phyloP scores from a whole-genome alignment of 257 asterid species.

The Primulina eburnea region DNA sequence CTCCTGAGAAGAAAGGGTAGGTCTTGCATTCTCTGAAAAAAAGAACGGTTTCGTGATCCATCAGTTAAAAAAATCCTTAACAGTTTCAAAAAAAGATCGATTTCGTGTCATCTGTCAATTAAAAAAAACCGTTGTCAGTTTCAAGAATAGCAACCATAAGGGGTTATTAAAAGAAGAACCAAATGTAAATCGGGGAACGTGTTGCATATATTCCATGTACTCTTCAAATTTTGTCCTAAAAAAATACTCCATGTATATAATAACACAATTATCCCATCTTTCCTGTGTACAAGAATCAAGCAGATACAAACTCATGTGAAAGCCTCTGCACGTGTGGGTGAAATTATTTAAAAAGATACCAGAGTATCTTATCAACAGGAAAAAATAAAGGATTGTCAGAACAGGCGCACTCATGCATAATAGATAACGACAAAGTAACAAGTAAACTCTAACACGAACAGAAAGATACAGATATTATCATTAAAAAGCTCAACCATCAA shows the following conservation, averaged over 20 bases:
- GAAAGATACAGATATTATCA: slow-evolving; percentile 8
- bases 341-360: not conserved
- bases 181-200: not conserved
- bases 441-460: not conserved
- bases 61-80: not conserved
- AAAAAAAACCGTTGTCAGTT: slow-evolving; percentile 5
- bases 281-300: not conserved
- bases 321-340: not conserved
- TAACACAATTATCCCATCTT: not conserved
- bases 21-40: slow-evolving; percentile 85
- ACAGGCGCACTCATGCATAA: not conserved
- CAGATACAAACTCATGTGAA: not conserved
- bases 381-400: not conserved
- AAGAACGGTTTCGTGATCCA: slow-evolving; percentile 23
- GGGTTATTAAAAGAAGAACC: slow-evolving; percentile 7
- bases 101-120: slow-evolving; percentile 14
- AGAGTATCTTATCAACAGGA: not conserved
- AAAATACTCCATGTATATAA: not conserved
- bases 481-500: slow-evolving; percentile 16
- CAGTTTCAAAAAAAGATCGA: slow-evolving; percentile 24
- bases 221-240: not conserved
- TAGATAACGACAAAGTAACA: not conserved
- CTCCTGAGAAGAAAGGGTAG: slow-evolving; percentile 94
- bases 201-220: slow-evolving; percentile 5
- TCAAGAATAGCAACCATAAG: not conserved